A percentile compares a stretch with the other conserved stretches of the same genome.
These are phyloP conservation scores for Triticum turgidum DNA, from an alignment of 176 grass and related monocot genomes.

Conservation along the genomic window DNA sequence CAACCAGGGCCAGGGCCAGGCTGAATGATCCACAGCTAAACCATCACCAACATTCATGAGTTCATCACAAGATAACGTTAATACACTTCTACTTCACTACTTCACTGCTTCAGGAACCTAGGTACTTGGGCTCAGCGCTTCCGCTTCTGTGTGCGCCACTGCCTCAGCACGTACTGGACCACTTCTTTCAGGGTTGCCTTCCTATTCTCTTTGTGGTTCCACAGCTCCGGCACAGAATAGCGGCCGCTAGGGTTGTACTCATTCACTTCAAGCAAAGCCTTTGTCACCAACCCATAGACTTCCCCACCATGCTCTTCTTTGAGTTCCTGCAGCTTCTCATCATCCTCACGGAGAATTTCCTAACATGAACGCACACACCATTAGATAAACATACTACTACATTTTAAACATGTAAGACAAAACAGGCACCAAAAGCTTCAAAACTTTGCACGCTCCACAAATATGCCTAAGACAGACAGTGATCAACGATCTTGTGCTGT, in stretches of 20 bases:
- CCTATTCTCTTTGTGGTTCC: constrained; percentile 7
- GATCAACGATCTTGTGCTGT: neutral
- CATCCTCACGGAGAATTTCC: constrained; percentile 42
- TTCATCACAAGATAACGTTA: neutral
- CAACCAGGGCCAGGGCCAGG: neutral
- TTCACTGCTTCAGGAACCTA: neutral
- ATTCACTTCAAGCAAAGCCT: constrained; percentile 45
- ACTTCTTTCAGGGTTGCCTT: constrained; percentile 31
- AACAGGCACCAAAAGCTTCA: neutral
- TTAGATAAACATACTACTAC: neutral
- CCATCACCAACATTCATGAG: neutral
- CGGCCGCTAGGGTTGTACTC: constrained; percentile 53
- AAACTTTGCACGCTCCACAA: neutral
- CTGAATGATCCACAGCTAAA: neutral
- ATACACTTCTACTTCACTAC: no score
- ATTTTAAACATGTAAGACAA: neutral
- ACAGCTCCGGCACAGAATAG: constrained; percentile 40
- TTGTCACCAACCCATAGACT: constrained; percentile 34
- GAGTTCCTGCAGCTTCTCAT: constrained; percentile 31
- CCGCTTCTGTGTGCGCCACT: constrained; percentile 16
- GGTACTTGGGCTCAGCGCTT: constrained; percentile 6
- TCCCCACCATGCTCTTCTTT: constrained; percentile 44
- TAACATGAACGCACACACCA: neutral
- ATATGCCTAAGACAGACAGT: neutral
- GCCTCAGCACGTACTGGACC: constrained; percentile 20